Base-by-base conservation (phyloP, 306 rosid genomes). In the Glycine soja region DNA sequence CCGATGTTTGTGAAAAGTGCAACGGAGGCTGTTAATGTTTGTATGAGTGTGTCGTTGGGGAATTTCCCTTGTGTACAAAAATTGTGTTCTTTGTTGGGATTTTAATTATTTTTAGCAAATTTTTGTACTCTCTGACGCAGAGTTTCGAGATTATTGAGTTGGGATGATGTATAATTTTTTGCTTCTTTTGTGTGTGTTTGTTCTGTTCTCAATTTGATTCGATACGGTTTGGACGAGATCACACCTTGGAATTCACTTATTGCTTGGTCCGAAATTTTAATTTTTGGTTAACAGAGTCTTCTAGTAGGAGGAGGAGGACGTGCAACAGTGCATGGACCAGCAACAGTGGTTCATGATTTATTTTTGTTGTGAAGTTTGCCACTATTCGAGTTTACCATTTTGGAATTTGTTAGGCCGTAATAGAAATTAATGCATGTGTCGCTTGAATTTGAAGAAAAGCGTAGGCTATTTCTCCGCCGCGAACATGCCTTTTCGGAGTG, bases 71-170 rank as follows among this genome's bases (percentile, higher is more conserved):
- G 30, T 40, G 14, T 89, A 12, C 51, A 11, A 18, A 14, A 52
- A 65, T 38, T 38, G 12, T 89, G 74, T 78, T 78, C 7, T 15
- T 42, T 66, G 30, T 52, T 51, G 4, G 19, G 58, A 16, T 50
- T 77, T 34, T 16, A 16, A 52, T 19, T 19, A 19, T 38, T 54
- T 59, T 70, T 7, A 32, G 61, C 45, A 56, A 30, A 50, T 14
- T 11, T 70, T 67, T 6, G 68, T 42, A 36, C 2, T 43, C 52
- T 70, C 16, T 71, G 51, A 88, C 81, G 85, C 88, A 74, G 6
- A 18, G 40, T 2, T 62, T 10, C 9, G 0, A 0, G 24, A 0
- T 19, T 10, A 85, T 89, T 91, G 67, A 84, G 76, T 84, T 87
- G 30, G 30, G 30, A 24, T 82, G 87, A 43, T 43, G 16, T 14